These are phyloP conservation scores for Arthrocladium fulminans DNA, from an alignment of 2,329 filamentous ascomycete species.

Conservation along the genomic window DNA sequence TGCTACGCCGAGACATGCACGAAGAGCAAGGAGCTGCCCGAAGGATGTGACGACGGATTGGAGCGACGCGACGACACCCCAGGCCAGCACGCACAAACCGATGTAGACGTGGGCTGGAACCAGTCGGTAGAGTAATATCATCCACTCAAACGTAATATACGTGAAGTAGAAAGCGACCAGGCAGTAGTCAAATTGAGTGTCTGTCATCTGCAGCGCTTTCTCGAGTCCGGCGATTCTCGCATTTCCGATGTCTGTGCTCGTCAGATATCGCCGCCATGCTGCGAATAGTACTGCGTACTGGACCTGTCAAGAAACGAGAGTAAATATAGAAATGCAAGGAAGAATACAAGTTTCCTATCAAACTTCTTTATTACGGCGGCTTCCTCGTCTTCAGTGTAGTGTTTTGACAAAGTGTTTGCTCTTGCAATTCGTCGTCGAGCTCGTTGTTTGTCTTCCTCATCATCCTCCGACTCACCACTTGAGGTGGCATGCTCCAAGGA, in stretches of 20 bases:
- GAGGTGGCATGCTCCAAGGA: background rate
- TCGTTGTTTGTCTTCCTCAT: conserved; percentile 8
- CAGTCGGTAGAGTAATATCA: conserved; percentile 54
- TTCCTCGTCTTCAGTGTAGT: conserved; percentile 63
- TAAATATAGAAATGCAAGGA: conserved; percentile 74
- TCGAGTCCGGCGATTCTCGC: conserved; percentile 52
- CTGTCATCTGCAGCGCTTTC: conserved; percentile 46
- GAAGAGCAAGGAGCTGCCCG: conserved; percentile 33
- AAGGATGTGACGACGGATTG: conserved; percentile 50
- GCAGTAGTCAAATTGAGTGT: conserved; percentile 52
- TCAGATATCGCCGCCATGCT: conserved; percentile 24
- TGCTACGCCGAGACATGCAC: conserved; percentile 43
- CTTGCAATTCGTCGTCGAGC: conserved; percentile 6
- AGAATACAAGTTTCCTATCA: conserved; percentile 67
- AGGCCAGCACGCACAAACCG: conserved; percentile 55
- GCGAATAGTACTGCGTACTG: conserved; percentile 45
- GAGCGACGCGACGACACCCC: conserved; percentile 65
- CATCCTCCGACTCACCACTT: conserved; percentile 5
- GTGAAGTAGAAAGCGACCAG: conserved; percentile 56
- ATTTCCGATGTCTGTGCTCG: conserved; percentile 44
- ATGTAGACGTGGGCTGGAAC: conserved; percentile 56
- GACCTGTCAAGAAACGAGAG: conserved; percentile 78
- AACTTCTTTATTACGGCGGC: conserved; percentile 61
- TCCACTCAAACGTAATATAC: conserved; percentile 58
- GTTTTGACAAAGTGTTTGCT: conserved; percentile 39